Evolutionary conservation across 1,284 basidiomycete species (phyloP).

Genomic region (Omphalotus olearius): DNA sequence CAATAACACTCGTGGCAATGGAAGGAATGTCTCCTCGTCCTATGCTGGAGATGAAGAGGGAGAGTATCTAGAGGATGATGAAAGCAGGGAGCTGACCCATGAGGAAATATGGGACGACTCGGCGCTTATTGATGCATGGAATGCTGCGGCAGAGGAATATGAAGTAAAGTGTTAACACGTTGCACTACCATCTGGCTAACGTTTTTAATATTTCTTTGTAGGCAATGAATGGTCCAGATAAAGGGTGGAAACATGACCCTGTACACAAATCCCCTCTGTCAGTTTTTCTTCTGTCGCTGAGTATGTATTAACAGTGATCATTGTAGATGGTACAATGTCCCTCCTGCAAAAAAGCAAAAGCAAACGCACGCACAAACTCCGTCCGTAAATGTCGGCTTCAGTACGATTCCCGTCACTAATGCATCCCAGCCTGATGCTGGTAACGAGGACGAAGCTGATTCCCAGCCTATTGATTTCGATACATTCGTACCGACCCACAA

Average conservation of each 20-base stretch:
- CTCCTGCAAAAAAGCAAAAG: constrained; percentile 36
- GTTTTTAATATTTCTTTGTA: constrained; percentile 20
- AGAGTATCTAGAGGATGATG: constrained; percentile 11
- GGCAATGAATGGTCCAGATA: constrained; percentile 64
- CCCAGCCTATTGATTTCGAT: constrained; percentile 61
- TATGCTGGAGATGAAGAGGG: constrained; percentile 19
- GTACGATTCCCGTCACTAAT: neutral
- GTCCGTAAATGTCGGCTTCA: neutral
- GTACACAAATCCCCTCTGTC: constrained; percentile 69
- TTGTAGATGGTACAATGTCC: constrained; percentile 71
- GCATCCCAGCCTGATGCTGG: constrained; percentile 11
- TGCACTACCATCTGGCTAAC: constrained; percentile 3
- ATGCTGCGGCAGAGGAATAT: constrained; percentile 76
- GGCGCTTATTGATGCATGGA: constrained; percentile 75
- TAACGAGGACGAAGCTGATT: constrained; percentile 35
- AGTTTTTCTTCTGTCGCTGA: constrained; percentile 22
- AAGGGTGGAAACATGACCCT: constrained; percentile 67
- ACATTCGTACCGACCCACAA: constrained; percentile 68
- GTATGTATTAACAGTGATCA: constrained; percentile 6
- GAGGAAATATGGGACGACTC: constrained; percentile 83
- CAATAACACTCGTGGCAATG: neutral
- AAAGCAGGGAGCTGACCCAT: constrained; percentile 55
- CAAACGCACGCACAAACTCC: constrained; percentile 10
- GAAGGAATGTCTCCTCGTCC: neutral
- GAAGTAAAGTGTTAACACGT: constrained; percentile 35